A percentile compares a stretch with the other conserved stretches of the same genome.
Conservation (phyloP, 768 basidiomycete species). For the Clitopilus hobsonii region DNA sequence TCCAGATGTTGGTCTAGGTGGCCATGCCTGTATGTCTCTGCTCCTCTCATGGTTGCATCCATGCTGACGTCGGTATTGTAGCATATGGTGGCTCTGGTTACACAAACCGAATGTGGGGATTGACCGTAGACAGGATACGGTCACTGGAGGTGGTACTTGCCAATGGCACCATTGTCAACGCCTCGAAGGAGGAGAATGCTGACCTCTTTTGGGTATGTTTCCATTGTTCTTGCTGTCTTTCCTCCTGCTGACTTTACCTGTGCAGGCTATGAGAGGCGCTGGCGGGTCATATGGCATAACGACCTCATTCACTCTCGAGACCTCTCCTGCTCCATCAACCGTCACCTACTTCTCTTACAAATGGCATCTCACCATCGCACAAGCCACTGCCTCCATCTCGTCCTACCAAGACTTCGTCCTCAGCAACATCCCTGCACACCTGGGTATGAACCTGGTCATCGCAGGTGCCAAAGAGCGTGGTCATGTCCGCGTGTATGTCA, state of each 20-base stretch:
- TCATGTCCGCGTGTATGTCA: not conserved
- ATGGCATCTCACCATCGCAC: not conserved
- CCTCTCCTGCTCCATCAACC: conserved; percentile 28
- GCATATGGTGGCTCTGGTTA: conserved; percentile 29
- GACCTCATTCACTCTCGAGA: conserved; percentile 29
- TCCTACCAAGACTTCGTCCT: not conserved
- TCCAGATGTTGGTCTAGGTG: conserved; percentile 41
- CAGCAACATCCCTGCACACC: not conserved
- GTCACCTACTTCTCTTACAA: conserved; percentile 22
- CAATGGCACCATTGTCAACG: conserved; percentile 26
- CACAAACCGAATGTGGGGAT: conserved; percentile 30
- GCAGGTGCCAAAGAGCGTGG: not conserved
- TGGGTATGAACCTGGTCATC: not conserved
- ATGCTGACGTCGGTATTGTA: conserved; percentile 4
- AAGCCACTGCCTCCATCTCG: not conserved
- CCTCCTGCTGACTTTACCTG: not conserved
- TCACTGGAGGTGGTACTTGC: conserved; percentile 27
- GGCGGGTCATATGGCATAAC: conserved; percentile 35
- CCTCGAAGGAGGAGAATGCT: conserved; percentile 23
- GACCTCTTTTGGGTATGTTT: conserved; percentile 43
- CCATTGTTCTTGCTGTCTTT: conserved; percentile 4
- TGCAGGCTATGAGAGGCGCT: conserved; percentile 34
- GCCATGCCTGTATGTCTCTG: conserved; percentile 31
- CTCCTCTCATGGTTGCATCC: not conserved
- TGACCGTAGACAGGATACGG: conserved; percentile 27